Conservation (phyloP, 805 yeast species). For the Candida pseudofarinosa region DNA sequence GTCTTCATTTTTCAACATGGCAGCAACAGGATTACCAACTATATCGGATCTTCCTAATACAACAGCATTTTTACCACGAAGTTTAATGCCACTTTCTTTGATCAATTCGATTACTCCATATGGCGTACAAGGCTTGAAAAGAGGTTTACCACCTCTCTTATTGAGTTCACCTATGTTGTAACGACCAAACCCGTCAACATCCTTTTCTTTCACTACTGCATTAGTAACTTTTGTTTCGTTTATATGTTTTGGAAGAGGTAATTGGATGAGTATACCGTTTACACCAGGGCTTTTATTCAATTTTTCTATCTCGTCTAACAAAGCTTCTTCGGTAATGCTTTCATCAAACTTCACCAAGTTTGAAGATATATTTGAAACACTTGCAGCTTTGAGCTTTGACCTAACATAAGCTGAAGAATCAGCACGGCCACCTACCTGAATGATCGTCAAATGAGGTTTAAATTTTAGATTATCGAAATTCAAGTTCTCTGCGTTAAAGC, state of each 20-base stretch:
- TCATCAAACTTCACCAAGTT: slow-evolving; percentile 62
- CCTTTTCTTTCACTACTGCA: slow-evolving; percentile 77
- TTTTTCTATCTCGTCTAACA: slow-evolving; percentile 54
- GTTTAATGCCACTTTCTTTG: slow-evolving; percentile 59
- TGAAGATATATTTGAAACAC: slow-evolving; percentile 74
- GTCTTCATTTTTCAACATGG: slow-evolving; percentile 71
- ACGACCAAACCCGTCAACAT: slow-evolving; percentile 93
- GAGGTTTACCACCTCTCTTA: slow-evolving; percentile 79
- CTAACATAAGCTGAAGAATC: slow-evolving; percentile 90
- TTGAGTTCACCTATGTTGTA: slow-evolving; percentile 86
- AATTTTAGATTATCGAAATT: slow-evolving; percentile 40
- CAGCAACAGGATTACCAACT: slow-evolving; percentile 92
- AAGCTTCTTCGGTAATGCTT: slow-evolving; percentile 52
- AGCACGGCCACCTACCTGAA: slow-evolving; percentile 87
- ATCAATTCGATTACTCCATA: slow-evolving; percentile 83
- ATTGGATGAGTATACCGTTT: slow-evolving; percentile 85
- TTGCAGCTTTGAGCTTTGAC: slow-evolving; percentile 87
- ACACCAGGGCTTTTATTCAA: slow-evolving; percentile 73
- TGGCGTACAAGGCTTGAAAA: slow-evolving; percentile 92
- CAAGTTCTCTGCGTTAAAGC: slow-evolving; percentile 13
- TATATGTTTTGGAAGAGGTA: slow-evolving; percentile 80
- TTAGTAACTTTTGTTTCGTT: slow-evolving; percentile 78
- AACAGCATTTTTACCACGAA: slow-evolving; percentile 81
- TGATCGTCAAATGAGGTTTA: slow-evolving; percentile 72
- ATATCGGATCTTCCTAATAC: slow-evolving; percentile 95